These are phyloP conservation scores for Bruguiera hainesii DNA, from an alignment of 441 rosid species.

Conservation along the genomic window DNA sequence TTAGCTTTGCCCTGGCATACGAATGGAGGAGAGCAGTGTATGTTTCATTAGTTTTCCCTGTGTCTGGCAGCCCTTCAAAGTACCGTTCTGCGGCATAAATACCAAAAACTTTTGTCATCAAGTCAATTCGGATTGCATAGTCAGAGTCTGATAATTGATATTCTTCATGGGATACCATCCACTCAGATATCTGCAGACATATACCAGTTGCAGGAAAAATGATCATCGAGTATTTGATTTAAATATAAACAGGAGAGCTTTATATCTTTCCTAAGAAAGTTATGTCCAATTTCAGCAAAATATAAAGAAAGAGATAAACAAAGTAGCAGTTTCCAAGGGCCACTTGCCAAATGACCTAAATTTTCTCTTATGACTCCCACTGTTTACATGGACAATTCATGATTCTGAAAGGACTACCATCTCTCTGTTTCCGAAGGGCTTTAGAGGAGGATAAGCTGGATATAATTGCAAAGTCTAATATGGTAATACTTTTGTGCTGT, in stretches of 20 bases:
- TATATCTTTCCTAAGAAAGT: neutral
- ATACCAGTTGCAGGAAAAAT: constrained; percentile 16
- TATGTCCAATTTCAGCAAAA: neutral
- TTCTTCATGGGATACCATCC: constrained; percentile 56
- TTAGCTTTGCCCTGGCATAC: constrained; percentile 59
- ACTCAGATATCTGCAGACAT: constrained; percentile 62
- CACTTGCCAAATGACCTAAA: neutral
- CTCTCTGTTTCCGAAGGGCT: too few species aligned
- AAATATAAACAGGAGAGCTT: neutral
- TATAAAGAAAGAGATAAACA: neutral
- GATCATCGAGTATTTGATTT: constrained; percentile 2
- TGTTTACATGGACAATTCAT: too few species aligned
- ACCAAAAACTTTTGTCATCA: constrained; percentile 88
- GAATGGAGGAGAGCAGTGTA: constrained; percentile 92
- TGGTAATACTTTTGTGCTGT: too few species aligned
- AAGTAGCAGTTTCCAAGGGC: neutral
- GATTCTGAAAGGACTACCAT: too few species aligned
- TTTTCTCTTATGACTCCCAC: neutral
- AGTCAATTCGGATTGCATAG: constrained; percentile 63
- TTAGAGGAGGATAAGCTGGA: too few species aligned
- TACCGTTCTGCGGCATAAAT: constrained; percentile 83
- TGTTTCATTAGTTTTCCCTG: constrained; percentile 68
- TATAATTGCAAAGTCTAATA: too few species aligned
- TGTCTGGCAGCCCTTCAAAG: constrained; percentile 56
- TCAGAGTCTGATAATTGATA: constrained; percentile 59